Evolutionary conservation across 768 basidiomycete species (phyloP), one percentile per base, ranked within the genome.

Genomic region (Tricholoma terreum): DNA sequence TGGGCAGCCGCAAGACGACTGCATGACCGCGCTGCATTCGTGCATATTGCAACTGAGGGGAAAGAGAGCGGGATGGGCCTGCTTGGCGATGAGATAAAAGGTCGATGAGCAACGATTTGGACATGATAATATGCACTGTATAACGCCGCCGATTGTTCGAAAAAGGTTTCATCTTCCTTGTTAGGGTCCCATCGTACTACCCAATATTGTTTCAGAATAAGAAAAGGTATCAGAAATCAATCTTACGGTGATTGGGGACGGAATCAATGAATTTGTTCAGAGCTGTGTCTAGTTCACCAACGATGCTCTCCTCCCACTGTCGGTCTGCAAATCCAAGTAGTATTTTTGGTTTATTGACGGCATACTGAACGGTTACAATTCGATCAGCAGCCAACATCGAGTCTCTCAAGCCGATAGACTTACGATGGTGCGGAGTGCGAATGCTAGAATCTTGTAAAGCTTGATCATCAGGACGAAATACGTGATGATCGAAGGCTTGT

Each of bases 1-100:
- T 81, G 80, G 2, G 81, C 73, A 61, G 90, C 87, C 19, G 89
- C 71, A n/a, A 95, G 79, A 63, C 90, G 89, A 15, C 82, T 85
- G 55, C 85, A 89, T 0, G 89, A 89, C 12, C 93, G 78, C 0
- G 93, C 90, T 0, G 94, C 86, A 55, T 92, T 81, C 9, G 88
- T 83, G 68, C 87, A 92, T 57, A 89, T 89, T 1, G 88, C 85
- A 19, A 90, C 76, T 0, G 86, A 89, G 6, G 86, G 87, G 65
- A 84, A 84, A 1, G 79, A 75, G 4, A 81, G 62, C 2, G 73
- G 60, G 15, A 77, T 74, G 0, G 77, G 77, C 54, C 75, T 80
- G 38, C 72, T 73, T 1, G 81, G 79, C 0, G 82, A 78, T 0
- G 85, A 86, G 56, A 93, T 84, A 72, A 90, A 92, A 0, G 89